phyloP scores from a whole-genome alignment of 2,329 filamentous ascomycete genomes.

The Aspergillus intermedius region DNA sequence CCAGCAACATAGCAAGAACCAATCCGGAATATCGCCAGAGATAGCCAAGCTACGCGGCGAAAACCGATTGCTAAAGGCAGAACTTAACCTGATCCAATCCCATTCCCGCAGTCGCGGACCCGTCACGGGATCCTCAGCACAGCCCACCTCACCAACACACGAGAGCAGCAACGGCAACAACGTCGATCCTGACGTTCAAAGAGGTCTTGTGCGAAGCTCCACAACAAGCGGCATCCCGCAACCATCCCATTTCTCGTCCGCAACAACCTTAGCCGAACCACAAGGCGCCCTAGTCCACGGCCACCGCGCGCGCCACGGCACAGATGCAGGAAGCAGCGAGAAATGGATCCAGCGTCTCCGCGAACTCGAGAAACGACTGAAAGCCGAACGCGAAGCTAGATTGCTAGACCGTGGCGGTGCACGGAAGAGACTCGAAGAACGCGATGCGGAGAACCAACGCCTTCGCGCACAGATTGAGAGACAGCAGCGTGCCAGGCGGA shows the following conservation, averaged over 20 bases:
- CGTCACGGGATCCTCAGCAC: conserved; percentile 37
- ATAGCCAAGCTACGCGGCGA: conserved; percentile 54
- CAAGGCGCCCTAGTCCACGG: conserved; percentile 20
- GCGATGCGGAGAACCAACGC: conserved; percentile 67
- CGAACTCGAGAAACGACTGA: conserved; percentile 81
- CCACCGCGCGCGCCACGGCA: conserved; percentile 16
- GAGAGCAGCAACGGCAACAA: conserved; percentile 12
- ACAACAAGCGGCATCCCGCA: conserved; percentile 25
- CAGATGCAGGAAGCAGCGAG: conserved; percentile 51
- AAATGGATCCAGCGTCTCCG: conserved; percentile 79
- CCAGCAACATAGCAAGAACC: conserved; percentile 22
- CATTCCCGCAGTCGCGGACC: conserved; percentile 52
- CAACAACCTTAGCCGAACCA: conserved; percentile 25
- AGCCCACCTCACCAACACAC: conserved; percentile 20
- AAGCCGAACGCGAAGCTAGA: conserved; percentile 80
- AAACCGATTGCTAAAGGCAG: conserved; percentile 54
- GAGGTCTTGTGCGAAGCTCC: conserved; percentile 24
- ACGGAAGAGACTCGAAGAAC: conserved; percentile 68
- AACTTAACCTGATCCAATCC: conserved; percentile 62
- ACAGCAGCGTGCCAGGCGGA: conserved; percentile 25
- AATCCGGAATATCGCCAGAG: conserved; percentile 43
- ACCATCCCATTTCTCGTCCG: conserved; percentile 27
- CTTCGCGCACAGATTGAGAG: conserved; percentile 59
- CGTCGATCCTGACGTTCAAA: conserved; percentile 32
- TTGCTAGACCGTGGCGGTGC: conserved; percentile 79